Base-by-base conservation (phyloP, 2,329 filamentous ascomycete genomes). In the Pezicula rhizophila region DNA sequence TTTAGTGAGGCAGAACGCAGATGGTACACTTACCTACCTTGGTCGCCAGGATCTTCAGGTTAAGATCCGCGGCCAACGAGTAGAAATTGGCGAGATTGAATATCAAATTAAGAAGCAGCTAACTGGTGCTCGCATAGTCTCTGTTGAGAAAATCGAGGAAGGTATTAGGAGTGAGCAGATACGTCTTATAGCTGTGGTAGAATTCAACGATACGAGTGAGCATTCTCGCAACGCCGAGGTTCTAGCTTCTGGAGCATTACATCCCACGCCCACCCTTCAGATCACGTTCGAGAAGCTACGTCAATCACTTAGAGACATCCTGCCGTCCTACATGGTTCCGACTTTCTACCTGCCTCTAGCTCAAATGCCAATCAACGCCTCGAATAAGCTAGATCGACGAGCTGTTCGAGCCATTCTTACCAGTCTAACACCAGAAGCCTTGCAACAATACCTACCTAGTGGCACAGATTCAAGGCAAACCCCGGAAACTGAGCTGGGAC, bases 41-140 rank as follows among this genome's bases (percentile, higher is more conserved):
- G 81, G 81, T 8, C 74, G 81, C 17, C 75, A 76, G 42, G 81
- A 85, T 58, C 79, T 82, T 26, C 82, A 85, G 63, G 74, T 84
- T 47, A 85, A 85, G 59, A 67, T 85, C 15, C 74, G 80, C 35
- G 81, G 81, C 1, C 81, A 85, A 58, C 68, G 81, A 38, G 69
- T 85, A 5, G 81, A 85, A 56, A 77, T 84, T 51, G 77, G 75
- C n/a, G 81, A 85, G 61, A 83, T 85, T 33, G 54, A 57, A 73
- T 47, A 54, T 28, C 53, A 57, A 26, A 42, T 42, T 28, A 42
- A 42, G 40, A 23, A 42, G 23, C 40, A 42, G n/a, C 2, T 42
- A 42, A 8, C 18, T 42, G 40, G 25, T 25, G 10, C 40, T 42
- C 40, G 12, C 20, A 42, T 20, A n/a, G 12, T 42, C 25, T 42